Base-by-base conservation (phyloP, 805 yeast genomes). In the Saccharomycopsis fodiens region DNA sequence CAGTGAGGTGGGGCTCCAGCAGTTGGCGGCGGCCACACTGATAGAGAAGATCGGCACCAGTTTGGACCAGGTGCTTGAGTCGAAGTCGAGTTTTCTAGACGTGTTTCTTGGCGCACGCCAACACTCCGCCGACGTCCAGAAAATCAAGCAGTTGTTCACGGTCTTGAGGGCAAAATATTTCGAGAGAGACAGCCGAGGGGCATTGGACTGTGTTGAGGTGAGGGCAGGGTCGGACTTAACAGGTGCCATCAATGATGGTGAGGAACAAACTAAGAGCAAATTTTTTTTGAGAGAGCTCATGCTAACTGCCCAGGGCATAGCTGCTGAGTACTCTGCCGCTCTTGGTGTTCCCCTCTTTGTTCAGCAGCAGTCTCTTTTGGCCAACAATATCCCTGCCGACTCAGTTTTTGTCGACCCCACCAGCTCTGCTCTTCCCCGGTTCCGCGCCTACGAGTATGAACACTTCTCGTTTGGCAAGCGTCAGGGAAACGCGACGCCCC, bases 381-480 rank as follows among this genome's bases (percentile, higher is more conserved):
- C 34, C 1, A 44, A 47, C 34, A 61, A 60, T 6, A 55, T 59
- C 46, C 56, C 58, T 42, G 38, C 48, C 3, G 47, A 45, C 13
- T 43, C 46, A 8, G 46, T 52, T 16, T 42, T 52, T 4, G 50
- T 59, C 8, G 46, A 55, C 27, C 50, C 59, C 20, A 49, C 51
- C 15, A 46, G 46, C 5, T 47, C 53, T 19, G 38, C 62, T 17
- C 29, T 39, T 4, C 50, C 52, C 6, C 53, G 59, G 19, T 69
- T 56, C 48, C 57, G 60, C 37, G 68, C 72, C 3, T 54, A 40
- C 12, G 53, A 65, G 0, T 70, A 63, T 52, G 58, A 55, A 40
- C 72, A 70, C 45, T 61, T 72, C 0, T 52, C 66, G 2, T 47
- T 67, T 20, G 59, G 70, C 1, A 58, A 68, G 44, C 69, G 68